Evolutionary conservation across 352 stramenopile genomes (phyloP).

Genomic region (Phytophthora constricta): DNA sequence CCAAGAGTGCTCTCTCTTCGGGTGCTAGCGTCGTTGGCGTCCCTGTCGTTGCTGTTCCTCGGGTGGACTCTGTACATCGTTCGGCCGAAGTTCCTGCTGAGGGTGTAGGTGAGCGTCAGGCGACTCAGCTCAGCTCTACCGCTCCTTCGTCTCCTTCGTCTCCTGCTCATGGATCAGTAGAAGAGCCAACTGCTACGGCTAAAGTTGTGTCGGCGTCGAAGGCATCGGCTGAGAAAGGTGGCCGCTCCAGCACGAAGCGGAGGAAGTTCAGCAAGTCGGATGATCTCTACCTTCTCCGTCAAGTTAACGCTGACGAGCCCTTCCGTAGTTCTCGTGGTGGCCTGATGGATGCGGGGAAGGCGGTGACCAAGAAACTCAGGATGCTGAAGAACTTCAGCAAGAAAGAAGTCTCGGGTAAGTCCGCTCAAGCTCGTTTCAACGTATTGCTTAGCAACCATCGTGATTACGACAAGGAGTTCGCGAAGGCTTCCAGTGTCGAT

Average conservation of each 20-base stretch:
- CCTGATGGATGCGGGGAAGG: background rate
- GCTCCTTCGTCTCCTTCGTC: too few relatives aligned
- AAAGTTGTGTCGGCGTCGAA: background rate
- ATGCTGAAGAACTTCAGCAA: background rate
- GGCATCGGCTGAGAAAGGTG: too few relatives aligned
- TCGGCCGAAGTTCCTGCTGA: too few relatives aligned
- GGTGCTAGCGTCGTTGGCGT: too few relatives aligned
- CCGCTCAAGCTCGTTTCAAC: background rate
- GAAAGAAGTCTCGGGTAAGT: background rate
- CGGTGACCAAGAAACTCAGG: background rate
- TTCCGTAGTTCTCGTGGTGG: background rate
- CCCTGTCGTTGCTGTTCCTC: too few relatives aligned
- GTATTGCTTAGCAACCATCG: background rate
- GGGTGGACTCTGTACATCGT: too few relatives aligned
- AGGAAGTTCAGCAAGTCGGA: background rate
- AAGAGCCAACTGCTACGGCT: background rate
- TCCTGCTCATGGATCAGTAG: too few relatives aligned
- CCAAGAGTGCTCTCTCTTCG: too few relatives aligned
- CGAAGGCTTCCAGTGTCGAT: background rate
- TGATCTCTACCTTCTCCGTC: background rate
- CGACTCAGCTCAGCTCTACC: too few relatives aligned
- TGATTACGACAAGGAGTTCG: background rate
- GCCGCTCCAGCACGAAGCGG: too few relatives aligned
- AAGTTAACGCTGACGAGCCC: background rate
- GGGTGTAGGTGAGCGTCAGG: too few relatives aligned